Percentiles rank a stretch among this genome's conserved stretches.
Conservation (phyloP, 768 basidiomycete species). For the Nidula microcarpa region DNA sequence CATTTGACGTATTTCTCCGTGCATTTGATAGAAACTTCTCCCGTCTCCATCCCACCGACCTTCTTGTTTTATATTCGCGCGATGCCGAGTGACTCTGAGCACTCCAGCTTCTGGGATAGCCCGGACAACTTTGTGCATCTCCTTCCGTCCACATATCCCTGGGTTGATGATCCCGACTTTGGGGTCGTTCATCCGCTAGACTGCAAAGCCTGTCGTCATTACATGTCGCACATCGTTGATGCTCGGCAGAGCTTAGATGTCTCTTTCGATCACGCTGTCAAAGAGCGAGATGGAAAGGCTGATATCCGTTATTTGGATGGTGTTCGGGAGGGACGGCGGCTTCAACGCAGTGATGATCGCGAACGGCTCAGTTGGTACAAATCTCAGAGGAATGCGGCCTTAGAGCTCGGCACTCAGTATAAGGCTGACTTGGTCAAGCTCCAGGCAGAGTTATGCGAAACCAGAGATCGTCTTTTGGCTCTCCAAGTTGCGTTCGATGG, state of each 20-base stretch:
- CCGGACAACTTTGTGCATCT: not conserved
- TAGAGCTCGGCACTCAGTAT: slow-evolving; percentile 3
- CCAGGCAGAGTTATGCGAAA: slow-evolving; percentile 10
- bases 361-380: slow-evolving; percentile 11
- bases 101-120: not conserved
- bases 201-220: slow-evolving; percentile 9
- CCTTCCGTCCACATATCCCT: not conserved
- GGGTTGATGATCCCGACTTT: slow-evolving; percentile 10
- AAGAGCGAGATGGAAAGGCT: slow-evolving; percentile 6
- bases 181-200: slow-evolving; percentile 11
- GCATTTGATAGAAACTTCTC: no score
- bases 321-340: slow-evolving; percentile 9
- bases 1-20: no score
- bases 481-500: slow-evolving; percentile 17
- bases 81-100: not conserved
- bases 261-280: slow-evolving; percentile 8
- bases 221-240: slow-evolving; percentile 9
- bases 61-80: not conserved
- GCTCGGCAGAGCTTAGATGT: slow-evolving; percentile 2
- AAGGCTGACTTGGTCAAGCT: slow-evolving; percentile 9
- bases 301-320: slow-evolving; percentile 10
- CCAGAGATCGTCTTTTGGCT: slow-evolving; percentile 16
- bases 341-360: slow-evolving; percentile 8
- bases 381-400: slow-evolving; percentile 16
- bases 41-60: no score